Base-by-base conservation (phyloP, 352 stramenopile species). In the Phytophthora lateralis region DNA sequence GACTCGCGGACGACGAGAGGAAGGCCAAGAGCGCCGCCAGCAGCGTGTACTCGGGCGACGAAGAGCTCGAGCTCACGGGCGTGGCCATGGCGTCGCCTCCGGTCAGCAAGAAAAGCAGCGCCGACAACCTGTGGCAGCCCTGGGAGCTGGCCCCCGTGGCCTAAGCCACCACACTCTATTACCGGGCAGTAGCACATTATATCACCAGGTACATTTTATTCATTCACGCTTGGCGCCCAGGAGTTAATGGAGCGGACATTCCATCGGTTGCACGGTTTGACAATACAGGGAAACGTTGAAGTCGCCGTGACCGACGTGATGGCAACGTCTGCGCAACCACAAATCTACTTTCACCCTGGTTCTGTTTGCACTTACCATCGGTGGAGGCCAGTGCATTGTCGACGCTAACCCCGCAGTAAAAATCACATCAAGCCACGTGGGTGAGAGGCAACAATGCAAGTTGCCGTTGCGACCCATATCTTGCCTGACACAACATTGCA, bases 11-110 rank as follows among this genome's bases (percentile, higher is more conserved):
- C 20, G 71, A 80, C 17, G 76, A 88, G 51, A 64, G 42, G 8
- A 77, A 81, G 66, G 60, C 49, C 7, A 65, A 65, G 9, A 78
- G 57, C 17, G 26, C 65, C 6, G 21, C 47, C 24, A 67, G 68
- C 24, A 76, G 73, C 14, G 73, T 78, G 20, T 75, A 73, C 27
- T 76, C 72, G 6, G 76, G 65, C 4, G 84, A 88, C 12, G 74
- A 89, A 24, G 84, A 92, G 43, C 78, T 93, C 30, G 84, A 93
- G 52, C 60, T 90, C 15, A 90, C 81, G 2, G 84, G 84, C 2
- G 67, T 93, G 30, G 63, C 65, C 15, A 69, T 89, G 50, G 67
- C 66, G 35, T 87, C 69, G 4, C 49, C 46, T 2, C 51, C 48
- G 7, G 26, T 26, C 15, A 63, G 46, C 4, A 76, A 63, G 21